Conservation (phyloP, 352 stramenopile species). For the Globisporangium paddicum region DNA sequence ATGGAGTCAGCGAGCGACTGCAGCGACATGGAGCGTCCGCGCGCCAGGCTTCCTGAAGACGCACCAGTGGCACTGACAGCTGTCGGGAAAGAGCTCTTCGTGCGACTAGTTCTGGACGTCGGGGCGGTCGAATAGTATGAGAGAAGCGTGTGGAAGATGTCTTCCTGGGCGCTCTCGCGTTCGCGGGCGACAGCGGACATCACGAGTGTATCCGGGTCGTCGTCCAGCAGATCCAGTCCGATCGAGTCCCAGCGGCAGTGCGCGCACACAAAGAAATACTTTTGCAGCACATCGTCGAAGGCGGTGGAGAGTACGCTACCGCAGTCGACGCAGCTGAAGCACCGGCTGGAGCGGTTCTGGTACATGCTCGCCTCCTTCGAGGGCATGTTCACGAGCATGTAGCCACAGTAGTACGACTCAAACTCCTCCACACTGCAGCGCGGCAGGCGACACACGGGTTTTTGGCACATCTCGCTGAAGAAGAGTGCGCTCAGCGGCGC, state of each 20-base stretch:
- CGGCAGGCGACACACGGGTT: constrained; percentile 64
- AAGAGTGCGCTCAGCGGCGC: constrained; percentile 54
- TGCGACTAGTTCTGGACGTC: constrained; percentile 9
- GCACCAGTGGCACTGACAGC: not conserved
- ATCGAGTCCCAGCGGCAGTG: constrained; percentile 88
- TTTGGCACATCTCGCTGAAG: constrained; percentile 75
- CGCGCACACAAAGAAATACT: constrained; percentile 77
- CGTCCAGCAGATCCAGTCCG: constrained; percentile 49
- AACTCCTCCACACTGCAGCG: constrained; percentile 82
- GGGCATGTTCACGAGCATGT: constrained; percentile 80
- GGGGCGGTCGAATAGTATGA: constrained; percentile 39
- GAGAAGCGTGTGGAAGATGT: constrained; percentile 69
- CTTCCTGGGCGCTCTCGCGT: constrained; percentile 63
- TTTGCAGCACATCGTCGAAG: constrained; percentile 44
- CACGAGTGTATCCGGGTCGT: constrained; percentile 80
- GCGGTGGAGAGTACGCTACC: constrained; percentile 61
- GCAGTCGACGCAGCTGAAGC: constrained; percentile 75
- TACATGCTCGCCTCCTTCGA: constrained; percentile 85
- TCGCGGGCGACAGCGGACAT: constrained; percentile 77
- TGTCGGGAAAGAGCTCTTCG: constrained; percentile 12
- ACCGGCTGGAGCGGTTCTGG: constrained; percentile 84
- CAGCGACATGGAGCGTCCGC: constrained; percentile 22
- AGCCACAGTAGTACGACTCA: constrained; percentile 86
- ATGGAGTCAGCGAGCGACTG: constrained; percentile 59
- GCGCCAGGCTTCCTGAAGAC: not conserved